Conservation (phyloP, 352 stramenopile species). For the Thraustochytrium sp. region DNA sequence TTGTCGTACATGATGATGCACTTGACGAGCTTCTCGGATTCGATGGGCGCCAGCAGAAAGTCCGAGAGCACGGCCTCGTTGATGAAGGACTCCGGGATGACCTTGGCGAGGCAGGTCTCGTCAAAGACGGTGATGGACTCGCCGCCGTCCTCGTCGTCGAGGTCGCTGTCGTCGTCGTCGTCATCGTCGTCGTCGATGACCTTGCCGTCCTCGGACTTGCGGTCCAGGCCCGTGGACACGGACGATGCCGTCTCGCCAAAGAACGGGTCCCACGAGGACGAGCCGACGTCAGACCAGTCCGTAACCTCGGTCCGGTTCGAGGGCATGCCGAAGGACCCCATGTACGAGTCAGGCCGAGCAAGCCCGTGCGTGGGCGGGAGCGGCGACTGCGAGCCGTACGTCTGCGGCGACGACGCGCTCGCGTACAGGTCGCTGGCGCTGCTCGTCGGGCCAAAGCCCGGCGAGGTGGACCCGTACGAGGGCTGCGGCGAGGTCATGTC, state of each 20-base stretch:
- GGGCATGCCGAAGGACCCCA: neutral
- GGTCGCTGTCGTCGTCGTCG: conserved; percentile 20
- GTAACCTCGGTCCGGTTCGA: neutral
- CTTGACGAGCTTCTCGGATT: conserved; percentile 16
- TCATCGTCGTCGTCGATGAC: neutral
- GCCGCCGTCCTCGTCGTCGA: conserved; percentile 28
- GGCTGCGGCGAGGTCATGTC: neutral
- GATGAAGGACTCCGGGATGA: neutral
- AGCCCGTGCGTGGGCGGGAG: too few relatives aligned
- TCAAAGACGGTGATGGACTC: conserved; percentile 6
- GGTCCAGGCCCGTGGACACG: neutral
- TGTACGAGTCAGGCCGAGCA: neutral
- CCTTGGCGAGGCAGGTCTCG: neutral
- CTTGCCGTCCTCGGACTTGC: neutral
- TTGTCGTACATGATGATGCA: conserved; percentile 40
- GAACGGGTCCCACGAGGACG: neutral
- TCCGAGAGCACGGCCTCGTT: neutral
- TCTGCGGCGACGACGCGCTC: too few relatives aligned
- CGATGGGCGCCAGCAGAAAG: conserved; percentile 3
- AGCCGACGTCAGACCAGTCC: neutral
- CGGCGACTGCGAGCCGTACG: too few relatives aligned
- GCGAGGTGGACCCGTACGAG: neutral
- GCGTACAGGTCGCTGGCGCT: too few relatives aligned
- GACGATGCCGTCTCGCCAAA: neutral
- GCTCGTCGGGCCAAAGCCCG: too few relatives aligned